Base-by-base conservation (phyloP, 306 rosid species). In the Ammopiptanthus mongolicus region DNA sequence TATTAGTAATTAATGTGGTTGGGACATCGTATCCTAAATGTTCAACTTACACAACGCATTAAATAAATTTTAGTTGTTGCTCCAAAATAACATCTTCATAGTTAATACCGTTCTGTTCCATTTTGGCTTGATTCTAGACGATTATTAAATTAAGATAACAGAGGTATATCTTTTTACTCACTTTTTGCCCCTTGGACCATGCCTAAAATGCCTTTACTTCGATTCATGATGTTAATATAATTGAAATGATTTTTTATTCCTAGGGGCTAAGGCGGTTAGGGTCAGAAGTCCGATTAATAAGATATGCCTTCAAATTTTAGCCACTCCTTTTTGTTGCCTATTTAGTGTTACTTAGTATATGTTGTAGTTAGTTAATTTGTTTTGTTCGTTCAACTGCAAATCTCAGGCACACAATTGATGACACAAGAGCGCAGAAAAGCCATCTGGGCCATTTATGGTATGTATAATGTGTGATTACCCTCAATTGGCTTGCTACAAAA, bases 401-500 rank as follows among this genome's bases (percentile, higher is more conserved):
- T 67, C 12, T 65, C 74, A 94, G 98, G 98, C 36, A 94, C 98
- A 73, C 91, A 87, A 59, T 86, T 94, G 79, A 94, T 94, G 98
- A 94, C 98, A 21, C 87, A 89, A 8, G 93, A 90, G 82, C 46
- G 98, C 23, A 76, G 96, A 77, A 88, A 85, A 82, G 96, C 97
- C 2, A 88, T 94, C 6, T 94, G 98, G 98, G 96, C 98, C 23
- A 94, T 94, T 47, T 94, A 94, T 77, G 97, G 98, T 94, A 83
- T 31, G 89, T 75, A n/a, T n/a, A n/a, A n/a, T n/a, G n/a, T 22
- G 4, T 3, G 11, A 62, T 28, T 5, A 56, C 22, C 56, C 21
- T 29, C 42, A 21, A 31, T 14, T 69, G 73, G 71, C n/a, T n/a
- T n/a, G n/a, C n/a, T n/a, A n/a, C n/a, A n/a, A n/a, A n/a, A n/a